Evolutionary conservation across 2,329 filamentous ascomycete genomes (phyloP), one percentile per base, ranked within the genome.

Genomic region (Ceratocystis eucalypticola): DNA sequence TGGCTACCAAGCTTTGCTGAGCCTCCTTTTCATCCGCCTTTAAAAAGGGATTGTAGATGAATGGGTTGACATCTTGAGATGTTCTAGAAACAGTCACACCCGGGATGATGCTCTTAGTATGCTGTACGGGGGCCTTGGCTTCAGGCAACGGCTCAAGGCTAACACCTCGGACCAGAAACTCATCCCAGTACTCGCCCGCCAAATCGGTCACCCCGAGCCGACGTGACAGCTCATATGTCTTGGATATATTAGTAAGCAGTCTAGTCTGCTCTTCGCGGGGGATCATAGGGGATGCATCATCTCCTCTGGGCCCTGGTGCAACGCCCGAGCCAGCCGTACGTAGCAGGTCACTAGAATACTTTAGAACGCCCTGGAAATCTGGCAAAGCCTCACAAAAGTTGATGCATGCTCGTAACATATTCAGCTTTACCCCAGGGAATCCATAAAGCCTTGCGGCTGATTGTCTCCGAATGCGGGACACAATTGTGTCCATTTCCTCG

Each of bases 11-110:
- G 0, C 91, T 82, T 67, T 81, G 82, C 67, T 91, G 85, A 12
- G 82, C 78, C 1, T 80, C 78, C 28, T 81, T 80, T 64, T 87
- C 80, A 53, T 84, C 81, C 0, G 80, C 76, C 65, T 81, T 81
- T 22, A 91, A 77, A 72, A 96, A 97, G 0, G 94, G 91, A 72
- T 96, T 96, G 73, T 97, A 96, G 67, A 99, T 89, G 71, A 99
- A 96, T 0, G 94, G 94, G 69, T 94, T 91, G 4, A 84, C 80
- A 67, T 84, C 82, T 70, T 84, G 82, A 2, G 82, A 84, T 15
- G 80, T 78, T 59, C 81, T 77, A 37, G 77, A 78, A 1, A 78
- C 77, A 0, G 77, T 76, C 2, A 77, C 78, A 7, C 80, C 81
- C 0, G 82, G 80, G 15, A 85, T 74, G 17, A 81, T 77, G 66